Percentiles rank a stretch among this genome's conserved stretches.
Evolutionary conservation across 139 green algal species (phyloP).

Genomic region (Limnomonas spitsbergensis): DNA sequence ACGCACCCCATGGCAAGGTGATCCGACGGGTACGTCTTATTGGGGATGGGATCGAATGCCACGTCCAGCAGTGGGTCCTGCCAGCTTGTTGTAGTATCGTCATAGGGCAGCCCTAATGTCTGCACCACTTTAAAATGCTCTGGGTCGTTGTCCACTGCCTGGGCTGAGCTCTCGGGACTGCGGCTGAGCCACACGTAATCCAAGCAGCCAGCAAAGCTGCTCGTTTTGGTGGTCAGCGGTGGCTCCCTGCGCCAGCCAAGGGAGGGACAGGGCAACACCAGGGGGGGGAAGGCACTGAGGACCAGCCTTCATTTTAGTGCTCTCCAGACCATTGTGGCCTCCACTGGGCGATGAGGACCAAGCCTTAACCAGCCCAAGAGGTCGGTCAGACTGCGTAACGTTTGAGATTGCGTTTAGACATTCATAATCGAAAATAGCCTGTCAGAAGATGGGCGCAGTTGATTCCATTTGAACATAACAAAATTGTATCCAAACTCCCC

Average conservation of each 20-base stretch:
- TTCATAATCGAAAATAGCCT: no score
- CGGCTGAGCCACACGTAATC: constrained; percentile 5
- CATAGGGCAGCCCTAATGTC: not conserved
- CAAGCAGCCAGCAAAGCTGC: constrained; percentile 3
- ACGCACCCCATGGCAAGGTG: not conserved
- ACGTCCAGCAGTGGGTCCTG: not conserved
- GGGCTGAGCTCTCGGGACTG: not conserved
- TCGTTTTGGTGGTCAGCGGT: constrained; percentile 8
- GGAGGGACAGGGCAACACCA: not conserved
- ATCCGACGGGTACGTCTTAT: not conserved
- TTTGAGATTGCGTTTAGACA: no score
- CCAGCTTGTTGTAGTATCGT: constrained; percentile 1
- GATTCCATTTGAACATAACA: no score
- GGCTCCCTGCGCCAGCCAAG: not conserved
- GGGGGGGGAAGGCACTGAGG: no score
- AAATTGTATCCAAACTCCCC: no score
- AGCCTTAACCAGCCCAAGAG: no score
- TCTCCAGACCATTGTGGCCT: no score
- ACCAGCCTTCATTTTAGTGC: no score
- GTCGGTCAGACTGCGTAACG: no score
- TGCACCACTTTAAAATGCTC: constrained; percentile 3
- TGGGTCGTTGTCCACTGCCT: not conserved
- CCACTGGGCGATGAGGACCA: no score
- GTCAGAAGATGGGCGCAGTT: no score
- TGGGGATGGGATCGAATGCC: not conserved